Base-by-base conservation (phyloP, 352 stramenopile genomes). In the Blastocystis sp. region DNA sequence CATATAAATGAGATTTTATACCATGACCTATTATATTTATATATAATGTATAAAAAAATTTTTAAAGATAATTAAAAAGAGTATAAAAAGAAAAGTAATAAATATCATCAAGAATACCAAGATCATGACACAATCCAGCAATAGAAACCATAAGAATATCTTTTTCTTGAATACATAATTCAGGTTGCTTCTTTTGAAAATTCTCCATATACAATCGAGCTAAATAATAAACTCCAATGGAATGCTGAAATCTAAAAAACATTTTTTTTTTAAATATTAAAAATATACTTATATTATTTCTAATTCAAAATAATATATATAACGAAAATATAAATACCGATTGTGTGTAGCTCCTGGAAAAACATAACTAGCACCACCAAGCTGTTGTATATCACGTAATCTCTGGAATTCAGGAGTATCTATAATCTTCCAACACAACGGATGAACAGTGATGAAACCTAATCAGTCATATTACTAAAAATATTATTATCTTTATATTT, bases 371-470 rank as follows among this genome's bases (percentile, higher is more conserved):
- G 54, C 25, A 34, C 36, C 24, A 13, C 36, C 36, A 5, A 62
- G 40, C 27, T 62, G 52, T 27, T 52, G 35, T 4, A 62, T 48
- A 36, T 62, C 52, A 4, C 35, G 52, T 11, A 62, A 28, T 43
- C 52, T 24, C 24, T 62, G 52, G 30, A 62, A 62, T 45, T 62
- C 52, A 5, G 52, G 52, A 21, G 41, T n/a, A n/a, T 33, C 16
- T 18, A 62, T 62, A 11, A 62, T n/a, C 41, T 30, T 36, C 19
- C 54, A 35, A 28, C 52, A 62, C 6, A 62, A 28, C 32, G 52
- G 52, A 62, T 62, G 52, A 34, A 62, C 42, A 34, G 48, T 42
- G n/a, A 62, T 31, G 39, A 62, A 54, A 16, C 52, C 52, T 62
- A 49, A n/a, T n/a, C n/a, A n/a, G n/a, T n/a, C n/a, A n/a, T n/a